A percentile compares a stretch with the other conserved stretches of the same genome.
These are phyloP conservation scores for Gomphus bonarii DNA, from an alignment of 1,284 basidiomycete species.

Conservation along the genomic window DNA sequence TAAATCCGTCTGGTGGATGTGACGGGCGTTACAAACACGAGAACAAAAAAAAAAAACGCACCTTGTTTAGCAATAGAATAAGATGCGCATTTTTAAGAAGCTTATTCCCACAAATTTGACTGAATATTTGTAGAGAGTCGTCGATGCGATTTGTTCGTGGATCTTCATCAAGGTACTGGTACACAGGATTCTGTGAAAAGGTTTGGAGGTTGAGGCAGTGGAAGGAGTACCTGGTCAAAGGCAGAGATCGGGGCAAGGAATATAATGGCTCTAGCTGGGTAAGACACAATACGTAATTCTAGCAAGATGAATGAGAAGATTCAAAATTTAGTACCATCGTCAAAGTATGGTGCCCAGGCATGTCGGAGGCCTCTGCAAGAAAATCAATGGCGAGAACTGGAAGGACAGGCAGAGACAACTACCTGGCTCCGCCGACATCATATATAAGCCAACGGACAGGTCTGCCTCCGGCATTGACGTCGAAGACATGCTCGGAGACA, in stretches of 20 bases:
- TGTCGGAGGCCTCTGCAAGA: conserved; percentile 58
- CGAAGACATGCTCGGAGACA: conserved; percentile 68
- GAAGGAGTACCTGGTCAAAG: conserved; percentile 56
- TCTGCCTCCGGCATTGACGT: conserved; percentile 63
- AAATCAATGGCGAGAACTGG: neutral
- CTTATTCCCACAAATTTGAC: conserved; percentile 71
- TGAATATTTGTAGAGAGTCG: conserved; percentile 75
- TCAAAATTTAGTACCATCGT: conserved; percentile 36
- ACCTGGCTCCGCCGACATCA: conserved; percentile 66
- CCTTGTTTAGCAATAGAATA: conserved; percentile 67
- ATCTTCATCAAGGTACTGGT: conserved; percentile 73
- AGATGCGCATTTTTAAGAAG: conserved; percentile 69
- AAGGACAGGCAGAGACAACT: neutral
- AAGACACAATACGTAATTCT: neutral
- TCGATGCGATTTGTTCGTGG: conserved; percentile 73
- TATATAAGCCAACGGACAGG: conserved; percentile 68
- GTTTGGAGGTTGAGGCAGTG: neutral
- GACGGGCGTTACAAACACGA: conserved; percentile 9
- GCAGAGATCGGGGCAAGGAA: conserved; percentile 81
- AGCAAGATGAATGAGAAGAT: neutral
- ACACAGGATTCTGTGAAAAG: neutral
- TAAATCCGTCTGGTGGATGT: conserved; percentile 66
- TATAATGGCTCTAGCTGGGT: conserved; percentile 61
- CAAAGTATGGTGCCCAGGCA: conserved; percentile 74
- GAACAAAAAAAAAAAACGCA: conserved; percentile 1